Evolutionary conservation across 2,329 filamentous ascomycete genomes (phyloP), one percentile per base, ranked within the genome.

Genomic region (Penicillium sp.): DNA sequence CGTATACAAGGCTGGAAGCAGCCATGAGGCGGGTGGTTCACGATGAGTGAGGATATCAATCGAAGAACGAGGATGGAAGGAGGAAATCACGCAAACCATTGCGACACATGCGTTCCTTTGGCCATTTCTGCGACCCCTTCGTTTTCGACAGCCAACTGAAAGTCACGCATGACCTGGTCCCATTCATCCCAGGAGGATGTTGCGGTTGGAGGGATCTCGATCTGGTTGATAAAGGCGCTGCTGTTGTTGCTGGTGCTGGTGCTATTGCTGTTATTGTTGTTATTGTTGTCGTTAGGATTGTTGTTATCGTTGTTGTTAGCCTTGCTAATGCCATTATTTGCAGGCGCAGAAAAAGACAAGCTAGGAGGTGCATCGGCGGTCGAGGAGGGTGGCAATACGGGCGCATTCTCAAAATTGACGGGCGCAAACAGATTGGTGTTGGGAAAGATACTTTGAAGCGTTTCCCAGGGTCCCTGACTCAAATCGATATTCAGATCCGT

Each of bases 91-190:
- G 54, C 47, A 53, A 66, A 54, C 64, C 64, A 68, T 41, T 61
- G 59, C 2, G 61, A 56, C 9, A 64, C 49, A 45, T 64, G 57
- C 13, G 45, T 48, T 45, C 57, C 50, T 51, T 56, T 43, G 46
- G 47, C 42, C 32, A 52, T 11, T 3, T 44, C 26, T 5, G 52
- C 29, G 11, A 32, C 38, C 36, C 60, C 53, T 1, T 60, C 57
- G 32, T 62, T 60, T 29, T 65, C 61, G 34, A 69, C 50, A 40
- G 68, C 67, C 52, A 60, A 55, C 39, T 69, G 66, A 45, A 69
- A 69, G 35, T 69, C 67, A 11, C 65, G 65, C 61, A 69, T 63
- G n/a, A 69, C 65, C 42, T 65, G 58, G 43, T 68, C 66, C 61
- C 67, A 68, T 26, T 67, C 64, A 33, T 64, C 61, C 65, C 66